A percentile compares a stretch with the other conserved stretches of the same genome.
Conservation (phyloP, 768 basidiomycete species). For the Macrolepiota fuliginosa region DNA sequence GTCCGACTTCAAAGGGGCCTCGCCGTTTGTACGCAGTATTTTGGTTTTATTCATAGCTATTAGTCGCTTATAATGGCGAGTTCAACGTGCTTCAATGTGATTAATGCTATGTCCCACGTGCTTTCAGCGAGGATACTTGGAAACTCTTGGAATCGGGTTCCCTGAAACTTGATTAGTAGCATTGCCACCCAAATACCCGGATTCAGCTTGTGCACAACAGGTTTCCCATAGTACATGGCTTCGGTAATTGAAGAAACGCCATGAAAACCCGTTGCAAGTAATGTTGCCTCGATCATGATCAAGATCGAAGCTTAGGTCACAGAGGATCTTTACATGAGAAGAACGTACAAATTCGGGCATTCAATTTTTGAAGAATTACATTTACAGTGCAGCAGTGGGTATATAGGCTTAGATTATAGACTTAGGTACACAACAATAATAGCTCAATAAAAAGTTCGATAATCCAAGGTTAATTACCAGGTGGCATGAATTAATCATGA, state of each 20-base stretch:
- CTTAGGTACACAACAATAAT: not conserved
- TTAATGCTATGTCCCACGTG: constrained; percentile 10
- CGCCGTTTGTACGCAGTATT: not conserved
- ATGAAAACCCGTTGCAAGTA: not conserved
- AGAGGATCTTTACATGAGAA: too few relatives aligned
- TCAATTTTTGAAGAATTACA: too few relatives aligned
- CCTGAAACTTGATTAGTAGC: not conserved
- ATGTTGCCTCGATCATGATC: too few relatives aligned
- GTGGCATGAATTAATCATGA: not conserved
- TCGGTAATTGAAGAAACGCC: not conserved
- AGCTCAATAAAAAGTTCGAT: not conserved
- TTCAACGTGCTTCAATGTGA: not conserved
- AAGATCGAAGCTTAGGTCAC: too few relatives aligned
- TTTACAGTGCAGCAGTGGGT: not conserved
- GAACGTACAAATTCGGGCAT: too few relatives aligned
- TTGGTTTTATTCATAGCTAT: not conserved
- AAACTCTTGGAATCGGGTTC: not conserved
- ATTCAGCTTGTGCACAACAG: not conserved
- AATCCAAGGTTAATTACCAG: not conserved
- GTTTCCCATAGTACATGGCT: not conserved
- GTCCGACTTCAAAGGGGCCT: not conserved
- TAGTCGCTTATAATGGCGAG: not conserved
- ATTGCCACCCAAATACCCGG: not conserved
- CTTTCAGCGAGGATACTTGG: constrained; percentile 9
- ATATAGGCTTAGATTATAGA: not conserved